These are phyloP conservation scores for Phyllosticta citribraziliensis DNA, from an alignment of 2,329 filamentous ascomycete species.

Conservation along the genomic window DNA sequence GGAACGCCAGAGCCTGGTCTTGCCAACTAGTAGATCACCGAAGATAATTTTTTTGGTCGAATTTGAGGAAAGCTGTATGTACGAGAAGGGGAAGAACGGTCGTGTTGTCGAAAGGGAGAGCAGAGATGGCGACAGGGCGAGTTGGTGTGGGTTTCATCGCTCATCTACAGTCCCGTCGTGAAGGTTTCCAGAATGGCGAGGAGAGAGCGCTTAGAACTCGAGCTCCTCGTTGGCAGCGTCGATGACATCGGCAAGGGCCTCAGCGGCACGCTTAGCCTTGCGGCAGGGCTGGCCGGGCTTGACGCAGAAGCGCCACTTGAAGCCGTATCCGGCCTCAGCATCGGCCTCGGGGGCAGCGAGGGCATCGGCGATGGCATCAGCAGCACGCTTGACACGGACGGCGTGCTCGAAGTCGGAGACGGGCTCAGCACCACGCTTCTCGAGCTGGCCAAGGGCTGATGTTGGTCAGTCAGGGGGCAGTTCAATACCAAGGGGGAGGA, in stretches of 20 bases:
- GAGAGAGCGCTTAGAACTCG: neutral
- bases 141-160: neutral
- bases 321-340: slow-evolving; percentile 10
- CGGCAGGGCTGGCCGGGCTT: slow-evolving; percentile 34
- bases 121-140: neutral
- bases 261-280: slow-evolving; percentile 34
- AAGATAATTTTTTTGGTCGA: neutral
- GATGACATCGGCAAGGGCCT: slow-evolving; percentile 26
- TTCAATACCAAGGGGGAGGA: neutral
- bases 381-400: neutral
- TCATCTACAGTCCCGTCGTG: neutral
- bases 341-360: slow-evolving; percentile 17
- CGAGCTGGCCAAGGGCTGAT: neutral
- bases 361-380: neutral
- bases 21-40: neutral
- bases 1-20: neutral
- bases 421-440: neutral
- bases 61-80: neutral
- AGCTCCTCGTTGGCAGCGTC: neutral
- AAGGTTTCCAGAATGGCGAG: neutral
- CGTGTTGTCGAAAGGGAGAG: neutral
- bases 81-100: neutral
- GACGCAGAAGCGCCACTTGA: slow-evolving; percentile 24
- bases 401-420: neutral
- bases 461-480: neutral